Percentiles rank a stretch among this genome's conserved stretches.
phyloP scores from a whole-genome alignment of 1,284 basidiomycete genomes.

The Cutaneotrichosporon sp. region DNA sequence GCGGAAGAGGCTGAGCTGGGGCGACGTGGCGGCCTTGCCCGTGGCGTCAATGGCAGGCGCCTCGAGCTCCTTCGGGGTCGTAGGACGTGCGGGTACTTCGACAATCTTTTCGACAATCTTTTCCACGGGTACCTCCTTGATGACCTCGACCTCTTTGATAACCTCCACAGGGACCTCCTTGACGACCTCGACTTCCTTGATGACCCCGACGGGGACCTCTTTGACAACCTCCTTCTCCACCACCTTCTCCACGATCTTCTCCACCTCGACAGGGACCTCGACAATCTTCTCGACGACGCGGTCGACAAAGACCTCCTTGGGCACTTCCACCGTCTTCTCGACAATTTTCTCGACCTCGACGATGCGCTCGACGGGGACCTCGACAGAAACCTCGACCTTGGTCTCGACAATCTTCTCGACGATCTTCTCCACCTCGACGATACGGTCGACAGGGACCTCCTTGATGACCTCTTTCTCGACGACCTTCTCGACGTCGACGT shows the following conservation, averaged over 20 bases:
- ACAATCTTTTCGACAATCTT: slow-evolving; percentile 36
- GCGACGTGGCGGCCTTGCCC: background rate
- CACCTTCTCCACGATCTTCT: slow-evolving; percentile 44
- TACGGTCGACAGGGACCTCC: slow-evolving; percentile 34
- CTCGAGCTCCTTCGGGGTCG: slow-evolving; percentile 23
- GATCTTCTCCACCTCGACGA: slow-evolving; percentile 45
- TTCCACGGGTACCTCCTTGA: slow-evolving; percentile 36
- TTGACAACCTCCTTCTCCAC: slow-evolving; percentile 38
- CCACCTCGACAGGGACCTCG: slow-evolving; percentile 46
- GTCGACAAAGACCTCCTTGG: slow-evolving; percentile 41
- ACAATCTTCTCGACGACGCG: slow-evolving; percentile 44
- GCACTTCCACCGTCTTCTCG: slow-evolving; percentile 42
- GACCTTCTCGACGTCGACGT: slow-evolving; percentile 42
- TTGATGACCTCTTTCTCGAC: slow-evolving; percentile 41
- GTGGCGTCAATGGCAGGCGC: slow-evolving; percentile 6
- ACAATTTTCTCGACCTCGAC: slow-evolving; percentile 34
- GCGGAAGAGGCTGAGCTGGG: slow-evolving; percentile 45
- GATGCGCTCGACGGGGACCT: slow-evolving; percentile 33
- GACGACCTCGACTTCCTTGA: slow-evolving; percentile 42
- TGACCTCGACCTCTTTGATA: slow-evolving; percentile 48
- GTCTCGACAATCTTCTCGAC: slow-evolving; percentile 43
- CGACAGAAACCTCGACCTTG: slow-evolving; percentile 34
- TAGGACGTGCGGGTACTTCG: slow-evolving; percentile 20
- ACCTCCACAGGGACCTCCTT: slow-evolving; percentile 36
- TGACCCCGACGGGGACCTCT: slow-evolving; percentile 37